phyloP scores from a whole-genome alignment of 2,329 filamentous ascomycete genomes.

The Xylariaceae sp. region DNA sequence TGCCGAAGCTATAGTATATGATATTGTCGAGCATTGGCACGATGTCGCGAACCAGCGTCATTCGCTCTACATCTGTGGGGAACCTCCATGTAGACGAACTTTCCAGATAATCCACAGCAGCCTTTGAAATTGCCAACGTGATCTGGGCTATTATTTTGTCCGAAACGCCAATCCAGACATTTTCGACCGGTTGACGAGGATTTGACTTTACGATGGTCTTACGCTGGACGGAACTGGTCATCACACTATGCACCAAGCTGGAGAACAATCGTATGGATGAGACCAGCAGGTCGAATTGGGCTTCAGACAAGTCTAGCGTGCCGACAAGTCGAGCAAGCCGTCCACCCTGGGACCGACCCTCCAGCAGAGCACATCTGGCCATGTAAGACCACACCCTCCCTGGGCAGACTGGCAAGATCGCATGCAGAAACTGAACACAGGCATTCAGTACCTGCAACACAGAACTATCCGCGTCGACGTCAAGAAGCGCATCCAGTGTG shows the following conservation, averaged over 20 bases:
- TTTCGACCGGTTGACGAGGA: conserved; percentile 45
- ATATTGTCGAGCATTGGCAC: conserved; percentile 69
- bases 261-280: conserved; percentile 73
- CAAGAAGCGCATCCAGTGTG: conserved; percentile 71
- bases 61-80: conserved; percentile 62
- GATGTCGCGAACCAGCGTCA: conserved; percentile 66
- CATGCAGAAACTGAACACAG: conserved; percentile 77
- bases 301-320: conserved; percentile 74
- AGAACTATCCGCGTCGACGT: conserved; percentile 61
- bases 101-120: conserved; percentile 79
- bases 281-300: conserved; percentile 74
- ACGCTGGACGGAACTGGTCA: conserved; percentile 65
- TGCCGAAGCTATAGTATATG: conserved; percentile 69
- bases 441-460: conserved; percentile 65
- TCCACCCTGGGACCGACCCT: conserved; percentile 71
- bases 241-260: conserved; percentile 71
- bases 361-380: conserved; percentile 75
- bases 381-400: conserved; percentile 89
- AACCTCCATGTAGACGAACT: conserved; percentile 87
- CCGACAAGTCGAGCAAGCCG: conserved; percentile 76
- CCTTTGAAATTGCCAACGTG: conserved; percentile 69
- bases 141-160: conserved; percentile 74
- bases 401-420: conserved; percentile 70
- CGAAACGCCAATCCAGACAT: conserved; percentile 68
- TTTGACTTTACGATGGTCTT: conserved; percentile 53